Evolutionary conservation across 306 rosid species (phyloP).

Genomic region (Vicia sativa): DNA sequence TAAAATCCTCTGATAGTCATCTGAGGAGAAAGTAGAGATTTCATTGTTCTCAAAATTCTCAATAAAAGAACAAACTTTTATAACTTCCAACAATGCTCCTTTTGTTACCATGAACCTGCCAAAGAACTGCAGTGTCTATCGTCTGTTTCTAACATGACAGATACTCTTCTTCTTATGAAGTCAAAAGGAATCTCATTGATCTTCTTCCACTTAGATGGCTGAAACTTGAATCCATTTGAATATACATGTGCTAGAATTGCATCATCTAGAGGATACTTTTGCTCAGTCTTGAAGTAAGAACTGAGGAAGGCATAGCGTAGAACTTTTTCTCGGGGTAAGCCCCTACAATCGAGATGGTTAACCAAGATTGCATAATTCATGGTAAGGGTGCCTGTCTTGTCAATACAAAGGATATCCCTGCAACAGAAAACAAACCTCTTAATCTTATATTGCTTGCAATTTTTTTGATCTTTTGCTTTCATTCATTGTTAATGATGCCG

Average conservation of each 20-base stretch:
- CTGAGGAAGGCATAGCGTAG: constrained; percentile 73
- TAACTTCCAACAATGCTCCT: constrained; percentile 86
- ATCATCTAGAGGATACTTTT: constrained; percentile 82
- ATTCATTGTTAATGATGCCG: no score
- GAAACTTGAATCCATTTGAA: constrained; percentile 75
- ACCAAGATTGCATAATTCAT: constrained; percentile 80
- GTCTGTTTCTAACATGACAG: constrained; percentile 67
- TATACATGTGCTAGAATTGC: constrained; percentile 78
- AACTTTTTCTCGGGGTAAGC: constrained; percentile 60
- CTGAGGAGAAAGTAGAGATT: constrained; percentile 44
- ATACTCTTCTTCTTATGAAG: constrained; percentile 79
- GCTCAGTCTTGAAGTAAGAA: constrained; percentile 80
- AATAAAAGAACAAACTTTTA: constrained; percentile 64
- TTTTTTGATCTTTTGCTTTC: no score
- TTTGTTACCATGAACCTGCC: constrained; percentile 66
- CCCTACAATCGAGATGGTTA: constrained; percentile 53
- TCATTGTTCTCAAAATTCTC: constrained; percentile 48
- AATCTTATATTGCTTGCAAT: no score
- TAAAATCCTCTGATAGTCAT: constrained; percentile 55
- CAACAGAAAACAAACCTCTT: constrained; percentile 10
- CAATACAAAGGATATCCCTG: constrained; percentile 88
- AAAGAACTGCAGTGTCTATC: constrained; percentile 37
- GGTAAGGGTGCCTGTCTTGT: constrained; percentile 87
- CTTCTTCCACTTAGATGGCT: constrained; percentile 79
- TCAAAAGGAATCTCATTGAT: constrained; percentile 85